These are phyloP conservation scores for Trichoderma reesei DNA, from an alignment of 495 filamentous ascomycete species.

Conservation along the genomic window DNA sequence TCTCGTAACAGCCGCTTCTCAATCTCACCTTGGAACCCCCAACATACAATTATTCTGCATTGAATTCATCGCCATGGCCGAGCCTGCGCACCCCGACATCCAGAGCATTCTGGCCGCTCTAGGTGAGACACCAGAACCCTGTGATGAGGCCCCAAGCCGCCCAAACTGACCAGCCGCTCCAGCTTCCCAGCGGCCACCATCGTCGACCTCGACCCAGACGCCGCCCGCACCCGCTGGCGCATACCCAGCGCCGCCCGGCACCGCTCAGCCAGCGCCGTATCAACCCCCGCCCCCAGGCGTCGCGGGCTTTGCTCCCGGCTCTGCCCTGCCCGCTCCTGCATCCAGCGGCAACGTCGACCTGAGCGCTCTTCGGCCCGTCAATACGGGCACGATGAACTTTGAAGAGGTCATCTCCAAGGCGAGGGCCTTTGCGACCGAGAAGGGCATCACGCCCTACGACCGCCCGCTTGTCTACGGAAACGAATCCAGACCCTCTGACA, in stretches of 20 bases:
- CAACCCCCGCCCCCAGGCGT: constrained; percentile 31
- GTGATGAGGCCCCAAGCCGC: neutral
- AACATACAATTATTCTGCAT: neutral
- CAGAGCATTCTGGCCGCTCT: constrained; percentile 44
- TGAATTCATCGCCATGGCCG: constrained; percentile 28
- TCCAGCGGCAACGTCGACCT: constrained; percentile 63
- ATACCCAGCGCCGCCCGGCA: constrained; percentile 20
- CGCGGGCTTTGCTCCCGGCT: constrained; percentile 22
- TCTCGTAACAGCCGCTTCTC: neutral
- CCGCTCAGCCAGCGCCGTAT: constrained; percentile 30
- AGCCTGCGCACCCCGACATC: constrained; percentile 36
- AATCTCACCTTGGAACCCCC: neutral
- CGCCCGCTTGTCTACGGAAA: constrained; percentile 30
- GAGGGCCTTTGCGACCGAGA: constrained; percentile 59
- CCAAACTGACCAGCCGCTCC: constrained; percentile 11
- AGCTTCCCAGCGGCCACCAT: constrained; percentile 24
- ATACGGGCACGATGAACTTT: constrained; percentile 62
- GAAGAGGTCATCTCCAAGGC: constrained; percentile 66
- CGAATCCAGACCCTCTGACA: constrained; percentile 31
- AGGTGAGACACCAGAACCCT: constrained; percentile 25
- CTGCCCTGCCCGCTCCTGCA: constrained; percentile 57
- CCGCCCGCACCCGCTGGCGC: constrained; percentile 27
- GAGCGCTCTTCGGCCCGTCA: constrained; percentile 61
- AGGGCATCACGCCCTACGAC: constrained; percentile 49
- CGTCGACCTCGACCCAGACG: constrained; percentile 33